These are phyloP conservation scores for Globisporangium canariense DNA, from an alignment of 352 stramenopile genomes.

Conservation along the genomic window DNA sequence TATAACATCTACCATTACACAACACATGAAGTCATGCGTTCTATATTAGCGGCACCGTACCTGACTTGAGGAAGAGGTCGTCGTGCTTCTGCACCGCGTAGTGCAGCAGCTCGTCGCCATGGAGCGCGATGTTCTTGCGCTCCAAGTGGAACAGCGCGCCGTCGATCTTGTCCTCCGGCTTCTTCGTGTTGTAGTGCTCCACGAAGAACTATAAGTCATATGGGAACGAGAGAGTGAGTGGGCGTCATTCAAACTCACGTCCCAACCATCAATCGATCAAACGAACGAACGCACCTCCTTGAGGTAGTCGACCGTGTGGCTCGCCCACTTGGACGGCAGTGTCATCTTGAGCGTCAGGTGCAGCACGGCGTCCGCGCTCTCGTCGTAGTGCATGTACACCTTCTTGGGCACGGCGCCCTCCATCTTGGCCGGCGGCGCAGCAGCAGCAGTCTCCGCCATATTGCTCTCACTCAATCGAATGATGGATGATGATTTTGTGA, in stretches of 20 bases:
- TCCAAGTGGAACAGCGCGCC: constrained; percentile 60
- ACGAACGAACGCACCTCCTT: constrained; percentile 37
- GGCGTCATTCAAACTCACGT: neutral
- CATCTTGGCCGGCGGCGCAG: constrained; percentile 54
- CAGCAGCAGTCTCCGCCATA: constrained; percentile 11
- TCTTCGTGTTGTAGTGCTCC: constrained; percentile 90
- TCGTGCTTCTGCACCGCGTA: constrained; percentile 83
- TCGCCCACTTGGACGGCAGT: constrained; percentile 82
- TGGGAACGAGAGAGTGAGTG: neutral
- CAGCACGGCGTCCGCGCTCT: constrained; percentile 48
- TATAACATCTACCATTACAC: too few species aligned
- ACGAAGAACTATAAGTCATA: constrained; percentile 73
- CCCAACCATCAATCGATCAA: neutral
- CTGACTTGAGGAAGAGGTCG: constrained; percentile 80
- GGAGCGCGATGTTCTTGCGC: constrained; percentile 56
- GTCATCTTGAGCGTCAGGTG: constrained; percentile 87
- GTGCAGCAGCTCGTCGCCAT: constrained; percentile 75
- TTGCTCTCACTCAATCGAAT: neutral
- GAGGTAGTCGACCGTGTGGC: constrained; percentile 78
- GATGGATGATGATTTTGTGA: neutral
- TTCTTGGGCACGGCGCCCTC: constrained; percentile 83
- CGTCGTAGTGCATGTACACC: constrained; percentile 88
- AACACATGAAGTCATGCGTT: neutral
- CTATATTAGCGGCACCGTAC: constrained; percentile 12
- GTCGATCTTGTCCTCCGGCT: constrained; percentile 63